Evolutionary conservation across 2,329 filamentous ascomycete species (phyloP), one percentile per base, ranked within the genome.

Genomic region (Lachnellula willkommii): DNA sequence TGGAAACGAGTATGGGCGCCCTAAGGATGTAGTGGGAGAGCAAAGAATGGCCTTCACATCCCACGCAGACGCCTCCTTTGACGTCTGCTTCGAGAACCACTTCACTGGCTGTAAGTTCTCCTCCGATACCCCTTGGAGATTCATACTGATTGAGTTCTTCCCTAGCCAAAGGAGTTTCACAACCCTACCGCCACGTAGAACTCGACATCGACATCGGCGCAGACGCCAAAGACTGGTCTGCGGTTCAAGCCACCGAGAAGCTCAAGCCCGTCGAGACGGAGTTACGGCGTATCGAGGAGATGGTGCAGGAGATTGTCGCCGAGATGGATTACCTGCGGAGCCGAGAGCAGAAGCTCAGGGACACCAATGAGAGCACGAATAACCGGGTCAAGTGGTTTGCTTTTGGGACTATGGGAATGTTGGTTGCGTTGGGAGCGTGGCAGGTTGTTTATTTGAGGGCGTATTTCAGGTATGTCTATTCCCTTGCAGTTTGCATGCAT

Each of bases 311-410:
- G 77, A 85, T 97, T 62, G 93, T 96, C 49, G 75, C 75, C 61
- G 93, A 97, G 80, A 95, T 99, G 93, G 93, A 97, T 63, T 99
- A 97, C 76, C 83, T 99, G 67, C 84, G 94, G 63, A 68, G 74
- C 40, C 84, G 94, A 67, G 94, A 99, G 80, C 91, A 96, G 82
- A 95, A 90, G 79, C 82, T 99, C 67, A 82, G 94, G 72, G 93
- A 99, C 77, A 99, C 94, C 66, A 99, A 99, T 75, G 94, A 99
- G 86, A 97, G 93, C 80, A 99, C 94, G 64, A 99, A 99, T 77
- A 94, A 89, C 76, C 84, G 94, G 57, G 94, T 99, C 69, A 99
- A 97, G 80, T 97, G 90, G 91, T 99, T 99, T 75, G 93, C 93
- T 49, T 85, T 96, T 72, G 84, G 86, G 63, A 97, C 93, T 28